phyloP scores from a whole-genome alignment of 306 rosid genomes.

The Rosa persica region DNA sequence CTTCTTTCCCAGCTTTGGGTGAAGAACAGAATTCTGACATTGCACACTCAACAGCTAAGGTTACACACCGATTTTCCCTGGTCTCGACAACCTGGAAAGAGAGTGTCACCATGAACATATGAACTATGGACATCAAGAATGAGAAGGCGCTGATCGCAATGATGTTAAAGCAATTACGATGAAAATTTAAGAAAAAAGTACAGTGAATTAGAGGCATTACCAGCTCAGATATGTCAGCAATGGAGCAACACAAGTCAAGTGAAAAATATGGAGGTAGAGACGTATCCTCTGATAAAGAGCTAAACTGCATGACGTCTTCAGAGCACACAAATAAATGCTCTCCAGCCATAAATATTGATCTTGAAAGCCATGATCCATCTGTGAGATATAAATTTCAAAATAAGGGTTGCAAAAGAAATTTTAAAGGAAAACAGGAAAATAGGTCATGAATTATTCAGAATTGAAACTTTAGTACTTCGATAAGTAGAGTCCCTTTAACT shows the following conservation, averaged over 20 bases:
- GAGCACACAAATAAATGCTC: conserved; percentile 64
- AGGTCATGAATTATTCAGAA: background rate
- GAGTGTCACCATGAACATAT: background rate
- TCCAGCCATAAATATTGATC: conserved; percentile 76
- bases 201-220: conserved; percentile 36
- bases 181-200: background rate
- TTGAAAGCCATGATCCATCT: conserved; percentile 69
- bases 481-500: background rate
- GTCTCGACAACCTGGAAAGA: conserved; percentile 62
- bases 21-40: conserved; percentile 34
- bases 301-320: conserved; percentile 67
- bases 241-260: conserved; percentile 67
- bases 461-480: background rate
- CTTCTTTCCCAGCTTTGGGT: conserved; percentile 28
- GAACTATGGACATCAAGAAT: background rate
- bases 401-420: background rate
- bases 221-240: conserved; percentile 66
- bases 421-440: background rate
- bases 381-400: conserved; percentile 20
- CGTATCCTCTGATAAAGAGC: conserved; percentile 49
- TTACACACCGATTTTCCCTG: conserved; percentile 45
- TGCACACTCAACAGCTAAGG: conserved; percentile 48
- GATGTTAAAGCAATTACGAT: background rate
- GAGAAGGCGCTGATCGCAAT: background rate
- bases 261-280: conserved; percentile 57